phyloP scores from a whole-genome alignment of 2,329 filamentous ascomycete species.

The Fusarium kyushuense region DNA sequence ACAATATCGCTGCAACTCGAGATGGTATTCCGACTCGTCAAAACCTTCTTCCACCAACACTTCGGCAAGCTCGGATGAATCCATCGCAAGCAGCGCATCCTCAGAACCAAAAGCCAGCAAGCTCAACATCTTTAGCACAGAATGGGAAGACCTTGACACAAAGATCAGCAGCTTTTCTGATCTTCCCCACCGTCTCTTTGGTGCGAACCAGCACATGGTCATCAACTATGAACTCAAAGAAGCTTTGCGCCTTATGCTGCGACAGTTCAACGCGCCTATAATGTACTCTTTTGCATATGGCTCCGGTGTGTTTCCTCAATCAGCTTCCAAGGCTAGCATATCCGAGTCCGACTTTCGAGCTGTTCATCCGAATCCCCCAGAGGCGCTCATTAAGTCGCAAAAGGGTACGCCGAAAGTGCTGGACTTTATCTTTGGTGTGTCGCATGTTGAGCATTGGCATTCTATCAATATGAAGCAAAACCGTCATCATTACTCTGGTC shows the following conservation, averaged over 20 bases:
- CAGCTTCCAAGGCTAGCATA: conserved; percentile 63
- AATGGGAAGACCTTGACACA: conserved; percentile 60
- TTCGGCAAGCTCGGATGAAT: conserved; percentile 23
- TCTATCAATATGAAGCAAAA: conserved; percentile 90
- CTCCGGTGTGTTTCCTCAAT: conserved; percentile 93
- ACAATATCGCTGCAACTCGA: conserved; percentile 2
- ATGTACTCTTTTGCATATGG: conserved; percentile 98
- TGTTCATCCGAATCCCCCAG: conserved; percentile 84
- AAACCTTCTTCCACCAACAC: conserved; percentile 7
- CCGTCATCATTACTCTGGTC: conserved; percentile 88
- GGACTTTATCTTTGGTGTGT: conserved; percentile 97
- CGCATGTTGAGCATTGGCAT: conserved; percentile 96
- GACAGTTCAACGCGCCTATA: conserved; percentile 92
- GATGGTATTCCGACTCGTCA: conserved; percentile 44
- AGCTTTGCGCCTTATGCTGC: conserved; percentile 84
- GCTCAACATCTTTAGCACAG: conserved; percentile 55
- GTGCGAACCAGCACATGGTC: conserved; percentile 94
- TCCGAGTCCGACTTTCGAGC: conserved; percentile 69
- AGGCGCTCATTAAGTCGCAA: conserved; percentile 85
- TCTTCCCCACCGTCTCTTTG: conserved; percentile 71
- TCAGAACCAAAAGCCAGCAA: conserved; percentile 46
- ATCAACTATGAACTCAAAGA: conserved; percentile 98
- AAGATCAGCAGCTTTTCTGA: conserved; percentile 60
- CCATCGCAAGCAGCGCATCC: conserved; percentile 32
- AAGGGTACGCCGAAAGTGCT: conserved; percentile 94